phyloP scores from a whole-genome alignment of 176 grass and related monocot species.

The Oryza meyeriana region DNA sequence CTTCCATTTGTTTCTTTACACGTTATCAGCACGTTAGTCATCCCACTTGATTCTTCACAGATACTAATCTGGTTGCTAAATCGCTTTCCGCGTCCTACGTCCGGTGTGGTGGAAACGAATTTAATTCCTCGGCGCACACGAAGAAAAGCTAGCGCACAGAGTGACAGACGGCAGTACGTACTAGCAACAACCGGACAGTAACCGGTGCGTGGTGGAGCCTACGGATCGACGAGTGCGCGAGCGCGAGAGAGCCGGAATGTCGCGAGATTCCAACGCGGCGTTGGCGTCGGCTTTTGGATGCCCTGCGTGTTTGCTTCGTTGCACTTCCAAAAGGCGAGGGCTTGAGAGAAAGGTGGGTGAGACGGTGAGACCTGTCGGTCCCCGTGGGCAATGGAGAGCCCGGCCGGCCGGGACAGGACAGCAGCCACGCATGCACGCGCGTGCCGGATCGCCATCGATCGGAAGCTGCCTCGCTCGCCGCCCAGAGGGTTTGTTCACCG shows the following conservation, averaged over 20 bases:
- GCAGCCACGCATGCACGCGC: neutral
- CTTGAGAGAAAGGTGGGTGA: neutral
- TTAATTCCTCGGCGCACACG: no score
- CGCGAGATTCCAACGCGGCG: neutral
- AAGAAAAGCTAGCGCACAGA: no score
- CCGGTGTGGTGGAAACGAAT: neutral
- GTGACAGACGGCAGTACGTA: no score
- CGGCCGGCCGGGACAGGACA: no score
- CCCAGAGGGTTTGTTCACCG: neutral
- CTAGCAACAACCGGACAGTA: no score
- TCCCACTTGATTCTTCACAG: no score
- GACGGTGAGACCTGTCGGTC: neutral
- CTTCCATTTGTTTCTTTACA: no score
- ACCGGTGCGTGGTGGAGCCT: neutral
- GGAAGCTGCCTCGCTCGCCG: neutral
- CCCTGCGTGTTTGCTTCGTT: no score
- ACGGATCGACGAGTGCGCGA: no score
- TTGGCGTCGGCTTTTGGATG: slow-evolving; percentile 11
- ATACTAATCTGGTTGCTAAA: no score
- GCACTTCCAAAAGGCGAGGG: neutral
- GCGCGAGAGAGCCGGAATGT: neutral
- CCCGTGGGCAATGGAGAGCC: neutral
- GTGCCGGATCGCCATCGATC: slow-evolving; percentile 1
- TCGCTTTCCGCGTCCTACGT: neutral
- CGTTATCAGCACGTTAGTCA: no score